These are phyloP conservation scores for Tripidium arundinaceum DNA, from an alignment of 202 grass and related monocot genomes.

Conservation along the genomic window DNA sequence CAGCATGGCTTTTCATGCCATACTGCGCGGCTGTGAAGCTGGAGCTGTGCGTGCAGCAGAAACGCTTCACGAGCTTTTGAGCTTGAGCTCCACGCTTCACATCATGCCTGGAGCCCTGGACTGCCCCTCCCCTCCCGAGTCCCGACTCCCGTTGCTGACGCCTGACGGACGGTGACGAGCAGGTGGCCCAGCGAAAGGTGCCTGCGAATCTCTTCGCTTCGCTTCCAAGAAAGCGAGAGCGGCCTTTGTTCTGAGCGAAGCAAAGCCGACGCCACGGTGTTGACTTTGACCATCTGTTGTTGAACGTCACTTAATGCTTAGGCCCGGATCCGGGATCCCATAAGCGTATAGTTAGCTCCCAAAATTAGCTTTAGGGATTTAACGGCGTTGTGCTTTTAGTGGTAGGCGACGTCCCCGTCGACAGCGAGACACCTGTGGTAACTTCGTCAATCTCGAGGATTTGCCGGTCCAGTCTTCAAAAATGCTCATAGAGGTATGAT, in stretches of 20 bases:
- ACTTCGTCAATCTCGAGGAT: no score
- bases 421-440: no score
- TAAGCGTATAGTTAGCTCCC: no score
- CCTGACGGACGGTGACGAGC: not conserved
- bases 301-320: no score
- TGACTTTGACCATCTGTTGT: not conserved
- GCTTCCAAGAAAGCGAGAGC: not conserved
- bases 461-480: no score
- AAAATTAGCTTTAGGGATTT: not conserved
- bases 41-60: not conserved
- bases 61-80: not conserved
- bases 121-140: no score
- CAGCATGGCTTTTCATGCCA: not conserved
- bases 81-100: no score
- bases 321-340: no score
- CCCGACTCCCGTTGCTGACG: not conserved
- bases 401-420: no score
- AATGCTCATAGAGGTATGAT: no score
- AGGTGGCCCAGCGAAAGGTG: not conserved
- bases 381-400: no score
- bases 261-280: not conserved
- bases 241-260: constrained; percentile 14
- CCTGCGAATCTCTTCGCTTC: not conserved
- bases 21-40: not conserved
- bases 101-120: no score